Conservation (phyloP, 192 early-diverging fungal genomes). For the Endogone sp. region DNA sequence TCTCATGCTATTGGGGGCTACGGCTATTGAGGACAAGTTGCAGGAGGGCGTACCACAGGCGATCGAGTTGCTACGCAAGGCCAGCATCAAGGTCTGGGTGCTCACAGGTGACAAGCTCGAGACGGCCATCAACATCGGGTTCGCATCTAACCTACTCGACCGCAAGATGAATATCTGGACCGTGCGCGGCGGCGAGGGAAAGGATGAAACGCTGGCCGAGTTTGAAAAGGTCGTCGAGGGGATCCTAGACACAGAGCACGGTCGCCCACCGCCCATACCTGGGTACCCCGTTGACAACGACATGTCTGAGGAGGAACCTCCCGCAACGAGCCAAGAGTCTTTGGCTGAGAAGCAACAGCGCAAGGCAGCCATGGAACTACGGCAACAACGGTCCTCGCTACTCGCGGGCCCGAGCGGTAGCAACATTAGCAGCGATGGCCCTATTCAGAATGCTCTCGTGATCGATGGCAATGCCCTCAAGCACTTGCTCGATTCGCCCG, state of each 20-base stretch:
- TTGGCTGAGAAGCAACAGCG: not conserved
- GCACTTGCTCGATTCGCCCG: constrained; percentile 43
- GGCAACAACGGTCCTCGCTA: not conserved
- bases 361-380: not conserved
- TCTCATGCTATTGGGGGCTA: constrained; percentile 83
- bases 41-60: constrained; percentile 94
- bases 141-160: constrained; percentile 71
- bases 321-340: not conserved
- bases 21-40: constrained; percentile 95
- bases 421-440: not conserved
- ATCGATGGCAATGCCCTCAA: constrained; percentile 77
- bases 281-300: not conserved
- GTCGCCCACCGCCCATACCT: too few species aligned
- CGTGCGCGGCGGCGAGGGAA: constrained; percentile 16
- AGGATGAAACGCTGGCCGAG: constrained; percentile 8
- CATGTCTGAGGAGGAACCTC: not conserved
- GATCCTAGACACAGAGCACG: not conserved
- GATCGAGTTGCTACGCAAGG: constrained; percentile 75
- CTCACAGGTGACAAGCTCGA: constrained; percentile 98
- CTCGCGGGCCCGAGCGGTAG: not conserved
- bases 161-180: constrained; percentile 70
- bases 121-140: constrained; percentile 98
- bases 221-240: not conserved
- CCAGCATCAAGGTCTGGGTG: constrained; percentile 97
- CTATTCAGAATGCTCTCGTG: constrained; percentile 60